Evolutionary conservation across 345 rosid genomes (phyloP), one percentile per base, ranked within the genome.

Genomic region (Populus davidiana): DNA sequence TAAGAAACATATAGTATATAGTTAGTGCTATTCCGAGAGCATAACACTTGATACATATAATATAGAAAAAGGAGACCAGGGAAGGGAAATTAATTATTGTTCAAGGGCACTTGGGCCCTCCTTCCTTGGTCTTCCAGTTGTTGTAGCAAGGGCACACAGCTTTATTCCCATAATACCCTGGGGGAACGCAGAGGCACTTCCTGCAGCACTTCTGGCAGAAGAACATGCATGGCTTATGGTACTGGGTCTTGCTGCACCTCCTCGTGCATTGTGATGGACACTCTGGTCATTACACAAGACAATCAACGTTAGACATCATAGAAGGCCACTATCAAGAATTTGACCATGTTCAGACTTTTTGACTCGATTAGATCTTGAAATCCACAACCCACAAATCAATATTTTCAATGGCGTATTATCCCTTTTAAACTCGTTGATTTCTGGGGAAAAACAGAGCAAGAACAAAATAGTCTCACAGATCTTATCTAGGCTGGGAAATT

Each of bases 231-330:
- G 83, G 83, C 83, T 81, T 81, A 67, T 72, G 83, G 77, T 81
- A 76, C 70, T 65, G 80, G 36, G 83, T 81, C 77, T 27, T n/a
- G 67, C 80, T 47, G 74, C 83, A 81, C 65, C 83, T 76, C 77
- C 79, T 81, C 77, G 77, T 6, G 73, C 83, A 81, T 68, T 83
- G 81, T 21, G 86, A 77, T 16, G 90, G 89, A 71, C 96, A 92
- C 75, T 92, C 96, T 92, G 96, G 70, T 79, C 79, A 87, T 81
- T 81, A 39, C 66, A 76, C 0, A 13, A 38, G 38, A 14, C 27
- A 33, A 44, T 8, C 35, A 33, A 33, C 35, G 35, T 33, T 0
- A 39, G 7, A 39, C 1, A 39, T 39, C 9, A 39, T 39, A 33
- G 7, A 39, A 2, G 73, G 21, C 7, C 49, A 17, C 38, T 52